Percentiles rank a stretch among this genome's conserved stretches.
Conservation (phyloP, 1,284 basidiomycete genomes). For the Cryptococcus jaspeensis region DNA sequence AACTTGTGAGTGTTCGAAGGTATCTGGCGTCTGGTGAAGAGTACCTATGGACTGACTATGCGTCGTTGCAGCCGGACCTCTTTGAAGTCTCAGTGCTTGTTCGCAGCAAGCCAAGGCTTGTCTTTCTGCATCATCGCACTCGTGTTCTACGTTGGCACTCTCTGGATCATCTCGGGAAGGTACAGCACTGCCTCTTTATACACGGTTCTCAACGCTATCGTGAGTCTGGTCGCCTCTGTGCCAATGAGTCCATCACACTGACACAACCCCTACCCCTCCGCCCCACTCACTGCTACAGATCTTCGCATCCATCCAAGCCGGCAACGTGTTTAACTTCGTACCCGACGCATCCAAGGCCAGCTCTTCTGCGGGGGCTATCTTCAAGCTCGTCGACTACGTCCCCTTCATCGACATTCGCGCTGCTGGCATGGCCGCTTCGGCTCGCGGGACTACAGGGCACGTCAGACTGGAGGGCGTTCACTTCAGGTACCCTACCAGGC, state of each 20-base stretch:
- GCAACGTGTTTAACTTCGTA: constrained; percentile 80
- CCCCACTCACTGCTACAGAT: constrained; percentile 13
- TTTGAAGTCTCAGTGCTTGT: constrained; percentile 72
- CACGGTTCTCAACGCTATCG: constrained; percentile 67
- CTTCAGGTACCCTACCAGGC: constrained; percentile 92
- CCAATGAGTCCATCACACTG: too few relatives aligned
- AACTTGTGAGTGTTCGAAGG: constrained; percentile 53
- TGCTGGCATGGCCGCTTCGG: too few relatives aligned
- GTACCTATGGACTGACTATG: too few relatives aligned
- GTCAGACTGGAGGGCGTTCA: constrained; percentile 80
- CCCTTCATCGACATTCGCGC: constrained; percentile 77
- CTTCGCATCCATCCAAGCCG: constrained; percentile 46
- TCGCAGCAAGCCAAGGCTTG: constrained; percentile 73
- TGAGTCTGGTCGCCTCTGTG: too few relatives aligned
- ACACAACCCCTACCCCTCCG: too few relatives aligned
- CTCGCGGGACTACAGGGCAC: too few relatives aligned
- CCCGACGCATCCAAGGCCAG: constrained; percentile 89
- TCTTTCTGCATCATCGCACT: constrained; percentile 84
- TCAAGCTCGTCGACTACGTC: constrained; percentile 73
- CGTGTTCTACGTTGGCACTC: constrained; percentile 54
- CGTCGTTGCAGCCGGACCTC: constrained; percentile 57
- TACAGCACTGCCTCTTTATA: constrained; percentile 73
- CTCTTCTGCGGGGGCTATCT: constrained; percentile 71
- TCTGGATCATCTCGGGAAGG: constrained; percentile 57
- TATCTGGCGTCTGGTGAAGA: too few relatives aligned